Base-by-base conservation (phyloP, 768 basidiomycete species). In the Leccinum fibrillosum region DNA sequence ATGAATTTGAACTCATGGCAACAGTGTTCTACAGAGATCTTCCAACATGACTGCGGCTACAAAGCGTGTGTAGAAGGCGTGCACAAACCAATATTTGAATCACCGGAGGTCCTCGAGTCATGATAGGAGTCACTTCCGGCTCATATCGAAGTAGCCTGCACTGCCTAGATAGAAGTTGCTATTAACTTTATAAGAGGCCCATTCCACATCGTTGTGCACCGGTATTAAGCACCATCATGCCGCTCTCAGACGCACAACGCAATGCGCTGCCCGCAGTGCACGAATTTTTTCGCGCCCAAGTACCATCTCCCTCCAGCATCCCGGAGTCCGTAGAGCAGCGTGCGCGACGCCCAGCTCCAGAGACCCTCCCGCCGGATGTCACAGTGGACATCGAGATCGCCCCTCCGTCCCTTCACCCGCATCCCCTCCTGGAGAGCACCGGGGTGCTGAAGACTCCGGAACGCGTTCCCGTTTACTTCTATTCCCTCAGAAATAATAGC, bases 391-490 rank as follows among this genome's bases (percentile, higher is more conserved):
- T 67, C 6, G 67, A 68, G 47, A 64, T 64, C 37, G 66, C 66
- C 0, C 59, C 61, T 3, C 58, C 66, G 3, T 61, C 60, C 1
- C 5, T 54, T 0, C n/a, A 55, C 0, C 62, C 54, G 13, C 55
- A 53, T 34, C 49, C 59, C 2, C 49, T 57, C 25, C 26, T 56
- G 28, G 15, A 37, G 8, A 23, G n/a, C 15, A 5, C 19, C 5
- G 37, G 32, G 19, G n/a, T 39, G 1, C 51, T 68, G 26, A 66
- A 44, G 25, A 3, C 50, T 2, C 59, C 69, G 5, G 66, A 63
- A n/a, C 61, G 51, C 12, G 64, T 66, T 15, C 67, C 67, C 2
- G 0, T 71, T 42, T 69, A 55, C 23, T 69, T 67, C 28, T 72
- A 49, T 5, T 1, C 60, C 34, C 61, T 62, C 44, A 15, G 13